phyloP scores from a whole-genome alignment of 352 stramenopile genomes.

The Globisporangium okanoganense region DNA sequence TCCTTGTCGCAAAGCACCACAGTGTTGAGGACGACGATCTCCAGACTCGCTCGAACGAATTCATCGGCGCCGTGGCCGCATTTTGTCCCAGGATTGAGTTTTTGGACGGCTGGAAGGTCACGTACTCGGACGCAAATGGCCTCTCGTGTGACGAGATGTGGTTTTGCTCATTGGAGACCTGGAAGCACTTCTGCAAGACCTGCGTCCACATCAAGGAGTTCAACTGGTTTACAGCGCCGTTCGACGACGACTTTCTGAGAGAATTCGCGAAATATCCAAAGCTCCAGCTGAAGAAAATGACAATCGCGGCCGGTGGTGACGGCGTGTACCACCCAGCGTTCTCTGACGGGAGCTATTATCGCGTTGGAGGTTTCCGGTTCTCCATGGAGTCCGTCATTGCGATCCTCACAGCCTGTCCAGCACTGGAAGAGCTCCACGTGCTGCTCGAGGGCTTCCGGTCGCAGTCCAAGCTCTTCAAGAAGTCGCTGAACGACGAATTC shows the following conservation, averaged over 20 bases:
- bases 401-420: conserved; percentile 10
- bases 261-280: conserved; percentile 3
- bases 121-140: conserved; percentile 10
- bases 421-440: conserved; percentile 16
- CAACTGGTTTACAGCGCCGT: conserved; percentile 16
- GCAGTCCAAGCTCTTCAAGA: conserved; percentile 2
- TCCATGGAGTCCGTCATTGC: background rate
- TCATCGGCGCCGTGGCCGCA: conserved; percentile 10
- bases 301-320: conserved; percentile 6
- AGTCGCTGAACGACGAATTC: conserved; percentile 3
- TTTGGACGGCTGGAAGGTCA: conserved; percentile 24
- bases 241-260: conserved; percentile 5
- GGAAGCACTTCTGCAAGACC: conserved; percentile 6
- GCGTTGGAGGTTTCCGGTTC: conserved; percentile 1
- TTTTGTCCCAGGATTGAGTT: conserved; percentile 21
- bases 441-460: background rate
- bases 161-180: conserved; percentile 11
- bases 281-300: conserved; percentile 9
- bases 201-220: conserved; percentile 9
- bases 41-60: conserved; percentile 12
- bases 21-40: background rate
- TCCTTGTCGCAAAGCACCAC: conserved; percentile 22
- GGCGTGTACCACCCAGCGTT: conserved; percentile 7
- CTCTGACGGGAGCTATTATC: background rate
- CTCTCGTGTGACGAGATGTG: conserved; percentile 21